Evolutionary conservation across 768 basidiomycete genomes (phyloP), one percentile per base, ranked within the genome.

Genomic region (Pulveroboletus sp.): DNA sequence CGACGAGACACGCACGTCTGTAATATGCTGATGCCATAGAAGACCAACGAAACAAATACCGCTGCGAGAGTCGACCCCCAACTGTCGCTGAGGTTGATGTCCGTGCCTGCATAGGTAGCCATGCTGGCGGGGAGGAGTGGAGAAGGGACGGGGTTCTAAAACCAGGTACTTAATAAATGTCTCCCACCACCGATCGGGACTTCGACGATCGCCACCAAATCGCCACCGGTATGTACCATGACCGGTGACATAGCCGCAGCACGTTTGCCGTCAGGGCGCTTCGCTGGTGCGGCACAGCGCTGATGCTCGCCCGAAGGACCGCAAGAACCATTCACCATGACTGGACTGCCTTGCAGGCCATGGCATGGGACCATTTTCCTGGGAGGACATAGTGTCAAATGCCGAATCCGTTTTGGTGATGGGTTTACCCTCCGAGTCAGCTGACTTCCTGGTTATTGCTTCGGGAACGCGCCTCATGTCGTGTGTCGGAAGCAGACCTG

Each of bases 41-140:
- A 41, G 31, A 58, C 35, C 4, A 63, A 43, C 26, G 63, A 60
- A 24, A 51, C 49, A 13, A 55, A 63, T 24, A 55, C 46, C 5
- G 41, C 48, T 2, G 56, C 58, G 24, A 65, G 61, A 6, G 53
- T 61, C 23, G 58, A 55, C n/a, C 64, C 62, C 62, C 58, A 63
- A 22, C 52, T 54, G 14, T 45, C 1, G 27, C 53, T 47, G n/a
- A 54, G 47, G 44, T 56, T 10, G 31, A 50, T 22, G 32, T 27
- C 2, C 38, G 51, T 16, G 19, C 29, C 32, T 40, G 10, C 51
- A 46, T 37, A 16, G 37, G 43, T 48, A 39, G 47, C 22, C 61
- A 62, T 63, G 22, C 22, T 47, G 5, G 42, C 7, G n/a, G 44
- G 35, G 20, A 24, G 17, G n/a, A 32, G 47, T 31, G 47, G 29